Conservation (phyloP, 140 eudicot species). For the Eryngium alpinum region DNA sequence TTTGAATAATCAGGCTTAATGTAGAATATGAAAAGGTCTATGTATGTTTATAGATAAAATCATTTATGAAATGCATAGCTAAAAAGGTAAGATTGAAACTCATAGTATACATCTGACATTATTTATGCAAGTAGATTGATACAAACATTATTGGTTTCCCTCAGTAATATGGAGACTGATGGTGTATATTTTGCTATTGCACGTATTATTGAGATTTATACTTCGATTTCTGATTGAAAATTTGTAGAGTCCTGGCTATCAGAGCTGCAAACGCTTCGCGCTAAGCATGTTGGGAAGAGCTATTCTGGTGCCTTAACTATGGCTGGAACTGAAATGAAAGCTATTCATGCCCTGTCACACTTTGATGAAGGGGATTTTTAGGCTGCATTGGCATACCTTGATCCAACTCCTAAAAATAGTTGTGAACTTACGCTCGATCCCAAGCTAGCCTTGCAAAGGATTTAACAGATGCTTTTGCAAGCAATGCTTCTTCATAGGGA, state of each 20-base stretch:
- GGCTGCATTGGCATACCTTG: conserved; percentile 97
- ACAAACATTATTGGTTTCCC: no score
- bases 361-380: conserved; percentile 85
- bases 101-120: no score
- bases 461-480: conserved; percentile 98
- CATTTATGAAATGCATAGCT: no score
- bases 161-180: conserved; percentile 79
- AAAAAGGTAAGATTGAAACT: no score
- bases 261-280: conserved; percentile 86
- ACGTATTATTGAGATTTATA: conserved; percentile 77
- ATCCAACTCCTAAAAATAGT: conserved; percentile 94
- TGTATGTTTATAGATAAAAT: no score
- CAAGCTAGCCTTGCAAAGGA: conserved; percentile 82
- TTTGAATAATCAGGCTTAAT: no score
- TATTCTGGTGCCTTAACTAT: conserved; percentile 90
- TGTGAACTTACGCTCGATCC: conserved; percentile 89
- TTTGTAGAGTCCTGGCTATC: conserved; percentile 90
- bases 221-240: conserved; percentile 92
- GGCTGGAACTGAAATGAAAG: conserved; percentile 92
- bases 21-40: no score
- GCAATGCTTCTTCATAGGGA: conserved; percentile 75
- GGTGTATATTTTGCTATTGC: conserved; percentile 83
- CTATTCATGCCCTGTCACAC: conserved; percentile 83
- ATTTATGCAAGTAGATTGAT: no score
- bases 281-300: conserved; percentile 86